Base-by-base conservation (phyloP, 139 green algal species). In the Choricystis sp. region DNA sequence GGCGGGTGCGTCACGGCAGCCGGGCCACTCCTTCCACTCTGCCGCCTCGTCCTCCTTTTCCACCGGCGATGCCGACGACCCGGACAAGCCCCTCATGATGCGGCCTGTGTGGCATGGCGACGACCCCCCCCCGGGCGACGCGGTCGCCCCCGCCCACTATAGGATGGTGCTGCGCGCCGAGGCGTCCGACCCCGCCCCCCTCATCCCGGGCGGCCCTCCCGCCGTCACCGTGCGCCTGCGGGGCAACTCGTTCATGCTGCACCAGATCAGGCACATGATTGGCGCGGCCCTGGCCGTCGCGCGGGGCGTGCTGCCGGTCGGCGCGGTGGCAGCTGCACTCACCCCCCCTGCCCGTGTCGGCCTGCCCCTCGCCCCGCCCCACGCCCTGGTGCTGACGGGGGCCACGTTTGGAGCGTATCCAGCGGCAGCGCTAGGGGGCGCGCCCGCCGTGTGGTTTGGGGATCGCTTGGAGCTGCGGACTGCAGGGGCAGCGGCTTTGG, bases 221-320 rank as follows among this genome's bases (percentile, higher is more conserved):
- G 85, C 77, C 58, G n/a, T 87, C 30, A 57, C 62, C 26, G 26
- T 89, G 3, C 57, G 69, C 40, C 65, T 86, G 14, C 26, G n/a
- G 56, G 82, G 82, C 56, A 57, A 73, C 48, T 83, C 68, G 27
- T 91, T 89, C 73, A 90, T 91, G 81, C 69, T 89, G 28, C 80
- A 91, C 63, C 85, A 92, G 72, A 85, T 86, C 31, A 55, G 85
- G 0, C 72, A 88, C 69, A 91, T 92, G 86, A 77, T 94, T 49
- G 86, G 80, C 9, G 65, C 76, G 5, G 86, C 81, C 28, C 75
- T 86, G 30, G 72, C 76, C 3, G 80, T 88, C 23, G 81, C 78
- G 23, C 69, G 74, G 0, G 79, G 79, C 27, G 29, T 68, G 40
- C 56, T 94, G 14, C 76, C 81, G 2, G 62, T 92, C n/a, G 52